Evolutionary conservation across 768 basidiomycete genomes (phyloP).

Genomic region (Tulasnella sp.): DNA sequence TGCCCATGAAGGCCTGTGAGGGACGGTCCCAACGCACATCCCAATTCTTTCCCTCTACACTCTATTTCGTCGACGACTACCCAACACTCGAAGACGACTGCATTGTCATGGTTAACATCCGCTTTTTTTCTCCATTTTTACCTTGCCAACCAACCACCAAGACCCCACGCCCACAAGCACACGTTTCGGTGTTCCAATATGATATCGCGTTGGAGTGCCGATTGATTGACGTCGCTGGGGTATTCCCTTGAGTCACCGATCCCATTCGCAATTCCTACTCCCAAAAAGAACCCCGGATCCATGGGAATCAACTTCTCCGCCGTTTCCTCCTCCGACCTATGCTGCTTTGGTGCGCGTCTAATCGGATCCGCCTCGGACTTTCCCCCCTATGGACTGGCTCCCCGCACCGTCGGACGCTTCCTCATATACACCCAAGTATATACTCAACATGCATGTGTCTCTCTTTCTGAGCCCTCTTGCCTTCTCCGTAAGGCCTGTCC

Average conservation of each 20-base stretch:
- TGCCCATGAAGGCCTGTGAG: neutral
- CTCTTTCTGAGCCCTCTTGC: neutral
- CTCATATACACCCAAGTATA: neutral
- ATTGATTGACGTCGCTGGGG: neutral
- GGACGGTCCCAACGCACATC: neutral
- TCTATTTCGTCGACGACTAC: neutral
- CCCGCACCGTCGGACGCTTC: neutral
- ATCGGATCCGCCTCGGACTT: neutral
- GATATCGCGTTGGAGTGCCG: neutral
- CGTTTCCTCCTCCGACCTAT: neutral
- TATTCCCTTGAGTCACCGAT: neutral
- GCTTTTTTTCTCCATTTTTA: neutral
- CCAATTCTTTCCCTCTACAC: neutral
- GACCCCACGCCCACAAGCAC: neutral
- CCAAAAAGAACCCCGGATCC: neutral
- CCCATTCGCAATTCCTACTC: neutral
- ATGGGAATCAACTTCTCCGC: neutral
- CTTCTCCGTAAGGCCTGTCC: slow-evolving; percentile 3
- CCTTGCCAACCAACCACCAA: neutral
- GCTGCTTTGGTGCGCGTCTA: neutral
- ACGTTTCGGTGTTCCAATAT: neutral
- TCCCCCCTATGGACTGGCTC: neutral
- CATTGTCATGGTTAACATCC: neutral
- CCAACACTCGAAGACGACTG: no score
- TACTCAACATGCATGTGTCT: no score